A percentile compares a stretch with the other conserved stretches of the same genome.
phyloP scores from a whole-genome alignment of 1,284 basidiomycete genomes.

The Ganoderma boninense region DNA sequence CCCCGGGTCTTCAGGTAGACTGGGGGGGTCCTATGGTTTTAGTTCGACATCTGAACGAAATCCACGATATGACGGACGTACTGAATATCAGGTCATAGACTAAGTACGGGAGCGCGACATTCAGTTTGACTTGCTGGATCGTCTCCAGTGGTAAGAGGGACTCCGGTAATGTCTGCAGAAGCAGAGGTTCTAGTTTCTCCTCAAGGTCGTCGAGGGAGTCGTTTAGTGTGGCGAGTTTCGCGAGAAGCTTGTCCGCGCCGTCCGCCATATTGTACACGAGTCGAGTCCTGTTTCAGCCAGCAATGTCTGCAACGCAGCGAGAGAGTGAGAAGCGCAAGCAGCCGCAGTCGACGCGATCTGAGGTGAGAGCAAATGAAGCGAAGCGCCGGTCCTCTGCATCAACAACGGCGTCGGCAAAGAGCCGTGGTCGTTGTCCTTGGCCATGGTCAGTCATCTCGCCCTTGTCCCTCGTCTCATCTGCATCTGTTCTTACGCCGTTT shows the following conservation, averaged over 20 bases:
- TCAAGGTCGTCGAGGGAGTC: constrained; percentile 74
- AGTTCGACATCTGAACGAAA: constrained; percentile 4
- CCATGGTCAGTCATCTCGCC: constrained; percentile 52
- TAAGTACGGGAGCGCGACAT: constrained; percentile 79
- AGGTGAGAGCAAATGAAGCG: not conserved
- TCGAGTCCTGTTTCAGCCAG: not conserved
- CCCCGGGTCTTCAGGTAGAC: constrained; percentile 83
- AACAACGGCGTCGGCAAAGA: constrained; percentile 18
- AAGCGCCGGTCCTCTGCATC: constrained; percentile 15
- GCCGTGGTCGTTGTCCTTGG: constrained; percentile 31
- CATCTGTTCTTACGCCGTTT: constrained; percentile 12
- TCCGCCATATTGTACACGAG: constrained; percentile 52
- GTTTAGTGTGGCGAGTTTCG: constrained; percentile 59
- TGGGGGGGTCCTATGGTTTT: constrained; percentile 38
- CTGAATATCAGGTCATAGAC: constrained; percentile 86
- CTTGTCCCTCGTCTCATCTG: constrained; percentile 35
- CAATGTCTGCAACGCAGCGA: not conserved
- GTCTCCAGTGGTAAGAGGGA: constrained; percentile 69
- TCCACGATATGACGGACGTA: constrained; percentile 38
- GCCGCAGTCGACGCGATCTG: not conserved
- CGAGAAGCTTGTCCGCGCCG: constrained; percentile 62
- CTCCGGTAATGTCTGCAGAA: constrained; percentile 71
- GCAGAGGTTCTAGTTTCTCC: constrained; percentile 64
- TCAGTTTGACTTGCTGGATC: constrained; percentile 82
- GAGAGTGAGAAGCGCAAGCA: not conserved